Conservation (phyloP, 1,284 basidiomycete species). For the Mycosarcoma mackinlayi region DNA sequence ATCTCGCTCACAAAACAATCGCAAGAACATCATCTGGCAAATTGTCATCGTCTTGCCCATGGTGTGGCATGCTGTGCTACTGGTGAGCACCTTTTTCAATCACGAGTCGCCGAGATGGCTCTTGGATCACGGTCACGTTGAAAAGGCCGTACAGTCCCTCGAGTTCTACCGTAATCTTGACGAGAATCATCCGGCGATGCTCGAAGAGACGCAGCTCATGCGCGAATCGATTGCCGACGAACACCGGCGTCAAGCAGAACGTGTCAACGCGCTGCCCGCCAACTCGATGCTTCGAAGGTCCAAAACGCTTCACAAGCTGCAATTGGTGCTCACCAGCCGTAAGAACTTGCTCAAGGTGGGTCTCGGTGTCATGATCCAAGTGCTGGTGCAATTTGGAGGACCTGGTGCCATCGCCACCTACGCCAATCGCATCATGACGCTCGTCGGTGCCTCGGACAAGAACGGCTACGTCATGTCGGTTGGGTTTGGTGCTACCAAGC, state of each 20-base stretch:
- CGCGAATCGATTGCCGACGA: slow-evolving; percentile 23
- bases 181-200: slow-evolving; percentile 15
- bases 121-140: slow-evolving; percentile 76
- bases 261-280: slow-evolving; percentile 3
- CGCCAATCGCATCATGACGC: slow-evolving; percentile 36
- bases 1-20: slow-evolving; percentile 2
- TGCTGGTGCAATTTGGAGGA: slow-evolving; percentile 30
- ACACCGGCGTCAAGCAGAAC: slow-evolving; percentile 7
- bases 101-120: slow-evolving; percentile 84
- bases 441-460: slow-evolving; percentile 22
- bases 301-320: slow-evolving; percentile 17
- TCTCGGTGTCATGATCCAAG: slow-evolving; percentile 26
- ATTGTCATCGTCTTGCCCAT: slow-evolving; percentile 22
- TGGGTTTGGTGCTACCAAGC: slow-evolving; percentile 35
- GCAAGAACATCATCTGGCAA: slow-evolving; percentile 25
- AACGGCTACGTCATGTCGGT: slow-evolving; percentile 35
- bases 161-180: slow-evolving; percentile 27
- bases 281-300: slow-evolving; percentile 8
- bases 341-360: slow-evolving; percentile 34
- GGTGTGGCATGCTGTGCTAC: slow-evolving; percentile 57
- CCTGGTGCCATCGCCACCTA: slow-evolving; percentile 33
- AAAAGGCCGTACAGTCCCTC: slow-evolving; percentile 74
- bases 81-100: slow-evolving; percentile 70
- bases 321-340: slow-evolving; percentile 8
- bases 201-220: slow-evolving; percentile 30